Conservation (phyloP, 2,329 filamentous ascomycete species). For the Xenoacremonium recifei region DNA sequence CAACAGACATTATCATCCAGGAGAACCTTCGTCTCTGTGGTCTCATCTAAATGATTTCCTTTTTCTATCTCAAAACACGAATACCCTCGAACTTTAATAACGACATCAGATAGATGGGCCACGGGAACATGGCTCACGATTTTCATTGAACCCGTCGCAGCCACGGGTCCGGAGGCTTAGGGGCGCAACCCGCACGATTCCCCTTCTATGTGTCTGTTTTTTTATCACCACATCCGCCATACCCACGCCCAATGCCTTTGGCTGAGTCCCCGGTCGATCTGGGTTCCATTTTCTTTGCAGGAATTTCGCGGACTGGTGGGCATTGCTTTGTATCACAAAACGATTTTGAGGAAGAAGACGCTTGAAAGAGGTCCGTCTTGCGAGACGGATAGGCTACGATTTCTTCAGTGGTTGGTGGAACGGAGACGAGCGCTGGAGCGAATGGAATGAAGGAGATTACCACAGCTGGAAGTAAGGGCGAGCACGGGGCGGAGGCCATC, state of each 20-base stretch:
- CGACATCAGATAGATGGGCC: constrained; percentile 36
- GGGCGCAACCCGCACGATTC: constrained; percentile 16
- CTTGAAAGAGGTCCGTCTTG: constrained; percentile 18
- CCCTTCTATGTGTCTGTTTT: constrained; percentile 12
- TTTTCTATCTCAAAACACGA: constrained; percentile 36
- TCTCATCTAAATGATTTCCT: constrained; percentile 71
- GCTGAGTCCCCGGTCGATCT: constrained; percentile 26
- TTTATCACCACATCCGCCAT: constrained; percentile 15
- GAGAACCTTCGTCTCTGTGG: constrained; percentile 97
- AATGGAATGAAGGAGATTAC: constrained; percentile 22
- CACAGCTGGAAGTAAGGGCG: constrained; percentile 33
- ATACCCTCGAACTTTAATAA: constrained; percentile 45
- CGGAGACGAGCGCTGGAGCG: constrained; percentile 17
- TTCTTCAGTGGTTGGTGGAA: constrained; percentile 7
- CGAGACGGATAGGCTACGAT: constrained; percentile 7
- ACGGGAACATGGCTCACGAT: constrained; percentile 39
- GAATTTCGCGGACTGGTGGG: constrained; percentile 28
- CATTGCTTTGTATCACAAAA: constrained; percentile 33
- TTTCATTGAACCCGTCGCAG: constrained; percentile 33
- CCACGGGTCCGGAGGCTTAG: constrained; percentile 23
- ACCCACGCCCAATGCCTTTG: constrained; percentile 23
- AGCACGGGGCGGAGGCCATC: constrained; percentile 40
- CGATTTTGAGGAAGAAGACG: constrained; percentile 23
- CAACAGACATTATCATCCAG: constrained; percentile 99
- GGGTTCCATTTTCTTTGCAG: constrained; percentile 29